Conservation (phyloP, 169 alveolate genomes). For the Cystoisospora suis region DNA sequence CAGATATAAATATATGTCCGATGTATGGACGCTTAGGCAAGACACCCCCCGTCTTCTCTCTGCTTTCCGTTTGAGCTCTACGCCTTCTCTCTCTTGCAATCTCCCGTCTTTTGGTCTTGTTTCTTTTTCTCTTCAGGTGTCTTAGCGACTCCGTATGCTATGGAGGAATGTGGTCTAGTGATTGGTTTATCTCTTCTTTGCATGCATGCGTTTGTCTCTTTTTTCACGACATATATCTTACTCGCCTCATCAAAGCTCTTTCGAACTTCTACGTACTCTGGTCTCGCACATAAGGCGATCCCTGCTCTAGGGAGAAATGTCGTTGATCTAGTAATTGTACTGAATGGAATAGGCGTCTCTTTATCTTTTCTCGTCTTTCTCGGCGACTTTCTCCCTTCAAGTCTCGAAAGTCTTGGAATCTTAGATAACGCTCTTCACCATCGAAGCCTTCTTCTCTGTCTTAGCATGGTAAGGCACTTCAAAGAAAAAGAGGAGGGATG, state of each 20-base stretch:
- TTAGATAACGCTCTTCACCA: neutral
- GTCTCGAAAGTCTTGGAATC: neutral
- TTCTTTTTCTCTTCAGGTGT: constrained; percentile 14
- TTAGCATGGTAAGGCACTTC: constrained; percentile 4
- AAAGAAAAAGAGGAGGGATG: neutral
- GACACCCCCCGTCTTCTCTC: neutral
- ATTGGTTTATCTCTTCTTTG: neutral
- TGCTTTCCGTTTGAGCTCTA: neutral
- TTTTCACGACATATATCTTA: constrained; percentile 14
- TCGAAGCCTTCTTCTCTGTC: constrained; percentile 11
- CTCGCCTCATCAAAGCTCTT: constrained; percentile 20
- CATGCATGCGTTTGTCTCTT: constrained; percentile 9
- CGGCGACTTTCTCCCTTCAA: constrained; percentile 26
- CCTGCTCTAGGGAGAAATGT: neutral
- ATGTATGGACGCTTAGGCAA: no score
- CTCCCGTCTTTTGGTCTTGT: neutral
- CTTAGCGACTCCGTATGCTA: constrained; percentile 30
- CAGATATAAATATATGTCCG: no score
- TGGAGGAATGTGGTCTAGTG: constrained; percentile 22
- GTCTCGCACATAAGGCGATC: neutral
- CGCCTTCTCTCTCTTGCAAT: neutral
- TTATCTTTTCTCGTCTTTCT: constrained; percentile 33
- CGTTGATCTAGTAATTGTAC: neutral
- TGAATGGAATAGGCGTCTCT: constrained; percentile 32
- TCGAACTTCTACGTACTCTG: neutral